Conservation (phyloP, 2,329 filamentous ascomycete species). For the Claviceps africana region DNA sequence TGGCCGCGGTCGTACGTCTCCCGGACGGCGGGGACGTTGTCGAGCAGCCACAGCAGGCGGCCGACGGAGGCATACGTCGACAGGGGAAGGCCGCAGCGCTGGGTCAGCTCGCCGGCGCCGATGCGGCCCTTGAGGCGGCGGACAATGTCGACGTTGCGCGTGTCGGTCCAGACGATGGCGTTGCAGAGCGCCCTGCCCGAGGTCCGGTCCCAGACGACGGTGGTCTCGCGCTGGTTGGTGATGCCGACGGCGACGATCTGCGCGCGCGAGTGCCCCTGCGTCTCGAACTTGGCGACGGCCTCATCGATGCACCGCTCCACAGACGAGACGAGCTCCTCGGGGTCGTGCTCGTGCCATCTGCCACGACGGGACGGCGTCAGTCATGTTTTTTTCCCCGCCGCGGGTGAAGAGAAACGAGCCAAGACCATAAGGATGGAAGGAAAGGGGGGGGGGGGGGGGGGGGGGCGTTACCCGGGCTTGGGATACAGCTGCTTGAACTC, state of each 20-base stretch:
- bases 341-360: constrained; percentile 79
- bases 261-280: constrained; percentile 48
- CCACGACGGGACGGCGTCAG: constrained; percentile 4
- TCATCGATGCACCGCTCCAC: constrained; percentile 65
- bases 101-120: constrained; percentile 51
- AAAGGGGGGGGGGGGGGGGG: not conserved
- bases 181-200: constrained; percentile 68
- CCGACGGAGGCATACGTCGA: constrained; percentile 72
- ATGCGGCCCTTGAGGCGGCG: constrained; percentile 54
- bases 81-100: constrained; percentile 61
- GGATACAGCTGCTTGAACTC: constrained; percentile 66
- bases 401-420: not conserved
- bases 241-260: constrained; percentile 67
- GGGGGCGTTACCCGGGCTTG: constrained; percentile 47
- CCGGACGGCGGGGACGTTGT: constrained; percentile 51
- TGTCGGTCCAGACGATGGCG: constrained; percentile 77
- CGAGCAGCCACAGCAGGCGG: constrained; percentile 65
- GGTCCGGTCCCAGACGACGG: constrained; percentile 63
- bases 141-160: constrained; percentile 57
- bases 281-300: constrained; percentile 54
- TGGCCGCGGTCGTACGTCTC: constrained; percentile 57
- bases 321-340: constrained; percentile 56
- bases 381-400: not conserved
- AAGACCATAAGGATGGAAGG: not conserved
- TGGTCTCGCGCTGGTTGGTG: constrained; percentile 75